Percentiles rank a stretch among this genome's conserved stretches.
Evolutionary conservation across 768 basidiomycete genomes (phyloP).

Genomic region (Floccularia luteovirens): DNA sequence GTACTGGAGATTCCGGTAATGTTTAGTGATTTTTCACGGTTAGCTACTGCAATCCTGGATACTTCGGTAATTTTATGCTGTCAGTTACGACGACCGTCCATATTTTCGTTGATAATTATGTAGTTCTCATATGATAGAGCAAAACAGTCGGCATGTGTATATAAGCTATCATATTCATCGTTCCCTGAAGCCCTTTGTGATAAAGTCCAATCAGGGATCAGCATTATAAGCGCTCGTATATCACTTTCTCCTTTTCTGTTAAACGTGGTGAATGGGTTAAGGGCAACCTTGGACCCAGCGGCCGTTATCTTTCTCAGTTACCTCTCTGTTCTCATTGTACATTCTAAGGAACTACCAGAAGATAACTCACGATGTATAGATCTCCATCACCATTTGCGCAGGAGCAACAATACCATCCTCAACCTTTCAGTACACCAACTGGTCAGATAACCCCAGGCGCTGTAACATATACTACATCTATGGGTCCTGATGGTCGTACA

Average conservation of each 20-base stretch:
- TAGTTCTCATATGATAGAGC: too few relatives aligned
- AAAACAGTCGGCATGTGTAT: too few relatives aligned
- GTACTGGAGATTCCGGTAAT: constrained; percentile 67
- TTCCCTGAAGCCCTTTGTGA: too few relatives aligned
- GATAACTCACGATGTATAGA: constrained; percentile 20
- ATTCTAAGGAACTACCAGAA: constrained; percentile 1
- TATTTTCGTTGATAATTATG: too few relatives aligned
- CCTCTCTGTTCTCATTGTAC: too few relatives aligned
- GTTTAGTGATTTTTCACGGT: too few relatives aligned
- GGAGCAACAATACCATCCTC: constrained; percentile 16
- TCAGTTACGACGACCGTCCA: too few relatives aligned
- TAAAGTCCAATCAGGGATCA: too few relatives aligned
- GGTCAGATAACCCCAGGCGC: constrained; percentile 57
- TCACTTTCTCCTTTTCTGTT: not conserved
- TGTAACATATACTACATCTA: constrained; percentile 66
- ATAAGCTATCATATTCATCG: too few relatives aligned
- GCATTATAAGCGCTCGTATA: not conserved
- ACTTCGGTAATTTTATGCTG: too few relatives aligned
- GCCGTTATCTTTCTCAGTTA: not conserved
- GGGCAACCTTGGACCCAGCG: constrained; percentile 3
- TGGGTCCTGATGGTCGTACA: constrained; percentile 50
- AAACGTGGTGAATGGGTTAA: constrained; percentile 8
- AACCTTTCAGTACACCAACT: constrained; percentile 15
- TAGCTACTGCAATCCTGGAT: too few relatives aligned
- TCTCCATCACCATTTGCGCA: constrained; percentile 21